A percentile compares a stretch with the other conserved stretches of the same genome.
These are phyloP conservation scores for Diplodia sapinea DNA, from an alignment of 2,329 filamentous ascomycete species.

Conservation along the genomic window DNA sequence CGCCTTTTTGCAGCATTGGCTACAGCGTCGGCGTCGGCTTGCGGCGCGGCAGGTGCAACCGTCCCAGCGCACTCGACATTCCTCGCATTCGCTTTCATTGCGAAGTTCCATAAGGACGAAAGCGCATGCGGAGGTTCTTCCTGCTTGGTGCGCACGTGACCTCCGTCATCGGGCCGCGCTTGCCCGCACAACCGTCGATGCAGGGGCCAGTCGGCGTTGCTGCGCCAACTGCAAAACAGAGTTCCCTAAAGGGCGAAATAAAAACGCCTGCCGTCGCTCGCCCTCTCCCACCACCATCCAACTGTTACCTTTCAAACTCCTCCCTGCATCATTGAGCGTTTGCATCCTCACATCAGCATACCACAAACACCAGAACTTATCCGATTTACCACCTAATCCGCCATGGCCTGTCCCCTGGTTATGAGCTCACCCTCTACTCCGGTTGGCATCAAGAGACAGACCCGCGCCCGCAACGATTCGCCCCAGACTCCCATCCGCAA, in stretches of 20 bases:
- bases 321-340: slow-evolving; percentile 17
- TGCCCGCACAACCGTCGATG: neutral
- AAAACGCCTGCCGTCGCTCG: slow-evolving; percentile 5
- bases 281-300: slow-evolving; percentile 12
- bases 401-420: slow-evolving; percentile 31
- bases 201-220: slow-evolving; percentile 9
- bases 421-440: slow-evolving; percentile 30
- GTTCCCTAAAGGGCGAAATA: slow-evolving; percentile 28
- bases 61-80: neutral
- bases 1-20: neutral
- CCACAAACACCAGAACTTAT: slow-evolving; percentile 13
- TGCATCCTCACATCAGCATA: slow-evolving; percentile 14
- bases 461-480: slow-evolving; percentile 23
- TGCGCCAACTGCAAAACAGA: slow-evolving; percentile 29
- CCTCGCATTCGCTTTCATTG: neutral
- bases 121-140: neutral
- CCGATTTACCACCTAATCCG: slow-evolving; percentile 16
- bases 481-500: slow-evolving; percentile 30
- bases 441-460: slow-evolving; percentile 30
- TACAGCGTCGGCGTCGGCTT: neutral
- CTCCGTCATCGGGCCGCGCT: slow-evolving; percentile 1
- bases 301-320: slow-evolving; percentile 7
- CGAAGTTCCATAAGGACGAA: neutral
- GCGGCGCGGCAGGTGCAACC: neutral
- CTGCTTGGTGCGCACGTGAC: slow-evolving; percentile 10